phyloP scores from a whole-genome alignment of 164 flowering plant genomes.

The Piper betle region DNA sequence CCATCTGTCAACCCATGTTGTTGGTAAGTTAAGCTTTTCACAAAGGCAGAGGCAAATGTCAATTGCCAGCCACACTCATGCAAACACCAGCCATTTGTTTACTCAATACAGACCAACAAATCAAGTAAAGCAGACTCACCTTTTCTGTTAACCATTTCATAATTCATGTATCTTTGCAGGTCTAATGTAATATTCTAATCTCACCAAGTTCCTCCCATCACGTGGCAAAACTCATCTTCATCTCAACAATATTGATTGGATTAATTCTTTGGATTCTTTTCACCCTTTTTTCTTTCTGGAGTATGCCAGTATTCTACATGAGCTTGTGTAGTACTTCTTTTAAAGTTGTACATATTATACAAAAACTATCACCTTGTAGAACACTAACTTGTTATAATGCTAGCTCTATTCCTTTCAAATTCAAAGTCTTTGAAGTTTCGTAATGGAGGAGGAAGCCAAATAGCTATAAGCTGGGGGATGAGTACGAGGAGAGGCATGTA shows the following conservation, averaged over 20 bases:
- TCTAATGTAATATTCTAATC: background rate
- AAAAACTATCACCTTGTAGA: too few species aligned
- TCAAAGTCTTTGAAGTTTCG: too few species aligned
- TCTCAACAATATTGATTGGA: slow-evolving; percentile 7
- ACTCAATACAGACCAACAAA: slow-evolving; percentile 3
- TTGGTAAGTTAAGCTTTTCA: slow-evolving; percentile 22
- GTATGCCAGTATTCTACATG: background rate
- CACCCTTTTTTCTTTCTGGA: background rate
- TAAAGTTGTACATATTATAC: too few species aligned
- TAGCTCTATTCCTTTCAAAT: too few species aligned
- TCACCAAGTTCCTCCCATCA: slow-evolving; percentile 6
- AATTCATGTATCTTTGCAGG: background rate
- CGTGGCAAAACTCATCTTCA: slow-evolving; percentile 18
- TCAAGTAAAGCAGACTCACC: slow-evolving; percentile 1
- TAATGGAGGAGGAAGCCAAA: too few species aligned
- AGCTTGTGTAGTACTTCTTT: too few species aligned
- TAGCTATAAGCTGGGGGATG: too few species aligned
- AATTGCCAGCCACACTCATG: slow-evolving; percentile 33
- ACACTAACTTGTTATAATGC: too few species aligned
- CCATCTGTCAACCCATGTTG: slow-evolving; percentile 17
- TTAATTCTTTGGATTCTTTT: background rate
- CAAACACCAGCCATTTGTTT: background rate
- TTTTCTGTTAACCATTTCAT: background rate
- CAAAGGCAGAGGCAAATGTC: slow-evolving; percentile 41
- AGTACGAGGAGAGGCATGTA: too few species aligned